These are phyloP conservation scores for Botrytis sinoallii DNA, from an alignment of 2,329 filamentous ascomycete genomes.

Conservation along the genomic window DNA sequence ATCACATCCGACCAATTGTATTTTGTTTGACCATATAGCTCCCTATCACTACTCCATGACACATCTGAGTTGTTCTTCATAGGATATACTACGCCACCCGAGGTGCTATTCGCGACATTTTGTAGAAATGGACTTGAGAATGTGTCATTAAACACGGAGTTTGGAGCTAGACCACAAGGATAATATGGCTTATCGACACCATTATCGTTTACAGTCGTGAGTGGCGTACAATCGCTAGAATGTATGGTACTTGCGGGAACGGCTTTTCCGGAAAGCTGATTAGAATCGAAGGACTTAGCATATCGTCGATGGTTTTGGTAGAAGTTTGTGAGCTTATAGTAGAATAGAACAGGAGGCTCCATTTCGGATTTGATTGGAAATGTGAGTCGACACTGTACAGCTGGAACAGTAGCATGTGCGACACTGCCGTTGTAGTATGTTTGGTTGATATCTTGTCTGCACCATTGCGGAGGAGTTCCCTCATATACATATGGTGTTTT, in stretches of 20 bases:
- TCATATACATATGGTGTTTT: slow-evolving; percentile 47
- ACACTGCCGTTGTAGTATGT: slow-evolving; percentile 39
- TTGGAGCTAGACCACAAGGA: slow-evolving; percentile 92
- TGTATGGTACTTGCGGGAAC: slow-evolving; percentile 60
- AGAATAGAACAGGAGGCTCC: slow-evolving; percentile 79
- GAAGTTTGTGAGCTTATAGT: slow-evolving; percentile 95
- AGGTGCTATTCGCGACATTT: slow-evolving; percentile 40
- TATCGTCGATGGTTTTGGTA: slow-evolving; percentile 99
- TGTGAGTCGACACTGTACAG: slow-evolving; percentile 63
- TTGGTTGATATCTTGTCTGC: slow-evolving; percentile 40
- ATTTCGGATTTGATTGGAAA: slow-evolving; percentile 80
- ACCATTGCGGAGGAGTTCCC: slow-evolving; percentile 24
- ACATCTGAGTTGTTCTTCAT: slow-evolving; percentile 74
- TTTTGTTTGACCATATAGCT: slow-evolving; percentile 69
- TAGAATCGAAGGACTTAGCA: slow-evolving; percentile 79
- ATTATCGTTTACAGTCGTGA: slow-evolving; percentile 52
- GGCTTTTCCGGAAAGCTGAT: slow-evolving; percentile 75
- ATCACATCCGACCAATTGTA: slow-evolving; percentile 65
- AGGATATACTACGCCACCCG: slow-evolving; percentile 51
- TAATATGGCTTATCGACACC: slow-evolving; percentile 70
- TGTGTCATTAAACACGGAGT: slow-evolving; percentile 95
- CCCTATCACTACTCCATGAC: slow-evolving; percentile 80
- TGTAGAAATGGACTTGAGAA: slow-evolving; percentile 62
- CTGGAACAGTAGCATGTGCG: slow-evolving; percentile 35
- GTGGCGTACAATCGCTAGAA: slow-evolving; percentile 70